These are phyloP conservation scores for Naganishia albida DNA, from an alignment of 1,284 basidiomycete genomes.

Conservation along the genomic window DNA sequence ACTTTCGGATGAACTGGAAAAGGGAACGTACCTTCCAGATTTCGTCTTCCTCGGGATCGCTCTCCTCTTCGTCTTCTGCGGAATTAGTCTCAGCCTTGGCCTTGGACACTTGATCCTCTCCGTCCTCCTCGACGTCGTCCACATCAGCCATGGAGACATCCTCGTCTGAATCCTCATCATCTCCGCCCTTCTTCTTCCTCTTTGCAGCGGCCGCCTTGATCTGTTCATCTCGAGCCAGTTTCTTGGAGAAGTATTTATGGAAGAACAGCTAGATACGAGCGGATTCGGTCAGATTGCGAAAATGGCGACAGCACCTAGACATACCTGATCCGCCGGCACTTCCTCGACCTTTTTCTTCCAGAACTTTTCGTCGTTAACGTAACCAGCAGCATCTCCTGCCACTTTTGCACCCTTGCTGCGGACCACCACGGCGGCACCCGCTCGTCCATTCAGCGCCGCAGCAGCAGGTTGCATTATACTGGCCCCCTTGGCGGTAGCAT, in stretches of 20 bases:
- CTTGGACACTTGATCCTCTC: conserved; percentile 34
- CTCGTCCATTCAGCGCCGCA: conserved; percentile 56
- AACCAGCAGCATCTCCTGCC: conserved; percentile 55
- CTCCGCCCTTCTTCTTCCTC: conserved; percentile 51
- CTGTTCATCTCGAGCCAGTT: conserved; percentile 60
- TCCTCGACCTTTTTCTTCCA: conserved; percentile 71
- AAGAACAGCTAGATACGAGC: conserved; percentile 67
- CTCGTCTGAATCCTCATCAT: conserved; percentile 40
- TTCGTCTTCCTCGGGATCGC: conserved; percentile 63
- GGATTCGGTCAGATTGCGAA: conserved; percentile 59
- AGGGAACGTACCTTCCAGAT: conserved; percentile 73
- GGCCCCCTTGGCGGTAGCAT: conserved; percentile 65
- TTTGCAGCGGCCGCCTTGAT: conserved; percentile 55
- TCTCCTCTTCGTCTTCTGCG: conserved; percentile 53
- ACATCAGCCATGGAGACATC: conserved; percentile 37
- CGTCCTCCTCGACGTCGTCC: conserved; percentile 44
- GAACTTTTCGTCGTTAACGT: conserved; percentile 78
- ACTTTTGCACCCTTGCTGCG: conserved; percentile 64
- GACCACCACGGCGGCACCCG: conserved; percentile 57
- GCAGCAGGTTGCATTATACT: conserved; percentile 96
- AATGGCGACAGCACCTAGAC: conserved; percentile 36
- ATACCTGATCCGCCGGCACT: conserved; percentile 83
- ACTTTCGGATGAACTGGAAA: not conserved
- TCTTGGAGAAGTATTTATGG: conserved; percentile 58
- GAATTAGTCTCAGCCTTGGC: conserved; percentile 43